Base-by-base conservation (phyloP, 345 rosid genomes). In the Lumnitzera littorea region DNA sequence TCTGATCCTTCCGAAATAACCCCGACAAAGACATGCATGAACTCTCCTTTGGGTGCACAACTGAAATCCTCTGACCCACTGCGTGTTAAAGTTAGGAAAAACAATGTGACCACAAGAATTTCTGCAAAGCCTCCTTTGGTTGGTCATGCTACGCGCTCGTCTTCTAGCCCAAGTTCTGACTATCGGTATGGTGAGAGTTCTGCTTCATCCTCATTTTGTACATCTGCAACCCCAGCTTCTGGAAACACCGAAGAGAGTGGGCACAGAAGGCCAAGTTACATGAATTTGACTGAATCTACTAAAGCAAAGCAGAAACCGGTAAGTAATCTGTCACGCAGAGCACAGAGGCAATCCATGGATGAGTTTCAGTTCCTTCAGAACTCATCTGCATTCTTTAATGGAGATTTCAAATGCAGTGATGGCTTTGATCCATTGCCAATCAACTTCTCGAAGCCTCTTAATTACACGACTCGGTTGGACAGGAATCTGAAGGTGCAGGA, bases 221-320 rank as follows among this genome's bases (percentile, higher is more conserved):
- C 92, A 24, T 81, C 96, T 15, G 61, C 83, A 36, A 87, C 94
- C 36, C 89, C 82, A 20, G 70, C 67, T 53, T 84, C 95, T 9
- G 83, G 81, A 63, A 77, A 73, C 74, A 82, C 87, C 14, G 83
- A 77, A 41, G 85, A 80, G 46, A 77, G 82, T 41, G 75, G 81
- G 57, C 76, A 68, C 43, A 53, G 80, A 55, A 79, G 74, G 74
- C 97, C 95, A 15, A 90, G 71, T 70, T 94, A 94, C 57, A 88
- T 94, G 99, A 86, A 67, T 66, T 53, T 86, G 63, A 94, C 99
- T 0, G 89, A 88, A 68, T 88, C 99, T 46, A 94, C 84, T 15
- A 94, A 88, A 85, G 96, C 96, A 0, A 90, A 90, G 66, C 74
- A 76, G 68, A 84, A 81, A 71, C 62, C 54, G 13, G 58, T 29